Conservation (phyloP, 1,284 basidiomycete species). For the Paramarasmius palmivorus region DNA sequence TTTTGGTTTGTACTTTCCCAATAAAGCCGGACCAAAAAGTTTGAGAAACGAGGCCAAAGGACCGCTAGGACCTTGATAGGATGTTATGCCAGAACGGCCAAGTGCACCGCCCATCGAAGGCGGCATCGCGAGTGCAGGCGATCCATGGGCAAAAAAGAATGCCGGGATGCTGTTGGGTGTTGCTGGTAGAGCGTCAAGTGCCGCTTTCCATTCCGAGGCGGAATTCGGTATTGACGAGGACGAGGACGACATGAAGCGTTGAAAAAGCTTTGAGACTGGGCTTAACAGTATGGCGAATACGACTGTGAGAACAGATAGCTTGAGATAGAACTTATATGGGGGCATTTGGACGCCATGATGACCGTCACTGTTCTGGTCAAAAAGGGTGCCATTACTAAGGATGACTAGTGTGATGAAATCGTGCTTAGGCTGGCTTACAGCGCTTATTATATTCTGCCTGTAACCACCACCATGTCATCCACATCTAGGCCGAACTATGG, state of each 20-base stretch:
- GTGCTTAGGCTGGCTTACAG: too few relatives aligned
- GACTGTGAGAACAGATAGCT: too few relatives aligned
- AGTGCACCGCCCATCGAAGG: slow-evolving; percentile 15
- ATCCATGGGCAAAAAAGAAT: slow-evolving; percentile 78
- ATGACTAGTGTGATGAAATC: too few relatives aligned
- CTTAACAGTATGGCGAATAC: too few relatives aligned
- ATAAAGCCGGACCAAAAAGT: slow-evolving; percentile 66
- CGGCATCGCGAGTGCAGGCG: slow-evolving; percentile 51
- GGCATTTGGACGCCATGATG: too few relatives aligned
- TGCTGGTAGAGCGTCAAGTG: slow-evolving; percentile 59
- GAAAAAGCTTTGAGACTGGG: too few relatives aligned
- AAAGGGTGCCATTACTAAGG: too few relatives aligned
- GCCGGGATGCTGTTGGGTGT: slow-evolving; percentile 65
- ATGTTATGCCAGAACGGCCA: slow-evolving; percentile 21
- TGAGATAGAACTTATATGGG: too few relatives aligned
- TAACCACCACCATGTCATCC: background rate
- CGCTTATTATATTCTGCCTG: too few relatives aligned
- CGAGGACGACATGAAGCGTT: too few relatives aligned
- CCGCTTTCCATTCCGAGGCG: slow-evolving; percentile 49
- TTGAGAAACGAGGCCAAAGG: slow-evolving; percentile 61
- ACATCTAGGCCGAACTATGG: slow-evolving; percentile 26
- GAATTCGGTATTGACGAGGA: too few relatives aligned
- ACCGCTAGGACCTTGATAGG: slow-evolving; percentile 50
- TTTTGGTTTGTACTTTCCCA: slow-evolving; percentile 72
- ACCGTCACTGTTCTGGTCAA: too few relatives aligned